phyloP scores from a whole-genome alignment of 108 stramenopile genomes.

The Stephanodiscus minutulus region DNA sequence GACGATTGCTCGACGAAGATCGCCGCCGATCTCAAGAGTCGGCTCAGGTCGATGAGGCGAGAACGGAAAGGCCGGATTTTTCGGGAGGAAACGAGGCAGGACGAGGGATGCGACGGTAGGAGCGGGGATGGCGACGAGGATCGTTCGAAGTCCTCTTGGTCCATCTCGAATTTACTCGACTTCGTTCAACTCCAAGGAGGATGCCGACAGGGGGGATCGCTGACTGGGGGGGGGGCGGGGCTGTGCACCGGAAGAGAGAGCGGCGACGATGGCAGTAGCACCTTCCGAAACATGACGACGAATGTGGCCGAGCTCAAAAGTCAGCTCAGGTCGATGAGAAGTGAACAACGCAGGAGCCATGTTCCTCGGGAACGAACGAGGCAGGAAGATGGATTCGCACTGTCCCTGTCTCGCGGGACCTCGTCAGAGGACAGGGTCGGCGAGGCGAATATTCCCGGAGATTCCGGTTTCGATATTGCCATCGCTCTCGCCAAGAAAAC shows the following conservation, averaged over 20 bases:
- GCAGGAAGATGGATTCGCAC: neutral
- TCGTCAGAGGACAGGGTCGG: neutral
- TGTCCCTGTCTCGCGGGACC: neutral
- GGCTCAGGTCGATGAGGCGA: neutral
- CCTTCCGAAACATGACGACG: neutral
- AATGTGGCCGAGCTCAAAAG: neutral
- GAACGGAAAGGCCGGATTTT: neutral
- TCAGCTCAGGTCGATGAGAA: neutral
- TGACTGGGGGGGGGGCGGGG: neutral
- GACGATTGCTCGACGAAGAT: neutral
- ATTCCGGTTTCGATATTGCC: neutral
- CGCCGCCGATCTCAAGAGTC: neutral
- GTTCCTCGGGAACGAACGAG: neutral
- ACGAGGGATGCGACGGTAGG: too few species aligned
- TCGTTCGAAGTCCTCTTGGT: neutral
- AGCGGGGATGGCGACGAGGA: too few species aligned
- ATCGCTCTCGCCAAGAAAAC: neutral
- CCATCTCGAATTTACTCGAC: neutral
- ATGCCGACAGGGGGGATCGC: neutral
- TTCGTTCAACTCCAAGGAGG: neutral
- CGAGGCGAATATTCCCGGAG: neutral
- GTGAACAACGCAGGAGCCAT: neutral
- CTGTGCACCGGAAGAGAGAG: neutral
- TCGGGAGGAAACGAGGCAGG: conserved; percentile 4
- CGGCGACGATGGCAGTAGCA: neutral